phyloP scores from a whole-genome alignment of 164 flowering plant genomes.

The Magnolia sinica region DNA sequence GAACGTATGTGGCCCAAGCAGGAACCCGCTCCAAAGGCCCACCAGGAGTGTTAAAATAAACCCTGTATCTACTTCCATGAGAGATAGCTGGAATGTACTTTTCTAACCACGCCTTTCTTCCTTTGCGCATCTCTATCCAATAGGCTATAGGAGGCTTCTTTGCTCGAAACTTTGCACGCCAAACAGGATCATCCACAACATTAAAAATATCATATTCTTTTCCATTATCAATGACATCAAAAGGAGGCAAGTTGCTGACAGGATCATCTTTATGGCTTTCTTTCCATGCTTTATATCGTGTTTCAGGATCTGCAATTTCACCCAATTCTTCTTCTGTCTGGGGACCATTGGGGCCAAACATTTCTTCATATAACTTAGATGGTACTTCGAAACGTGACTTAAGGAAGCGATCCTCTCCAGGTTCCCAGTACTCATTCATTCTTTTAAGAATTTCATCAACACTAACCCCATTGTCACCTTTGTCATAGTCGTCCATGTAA shows the following conservation, averaged over 20 bases:
- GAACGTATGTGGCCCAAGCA: constrained; percentile 98
- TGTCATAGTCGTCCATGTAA: constrained; percentile 87
- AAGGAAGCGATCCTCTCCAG: constrained; percentile 75
- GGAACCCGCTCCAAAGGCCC: constrained; percentile 94
- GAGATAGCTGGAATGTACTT: constrained; percentile 81
- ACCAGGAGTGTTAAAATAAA: constrained; percentile 87
- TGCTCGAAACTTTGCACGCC: constrained; percentile 52
- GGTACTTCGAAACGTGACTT: constrained; percentile 64
- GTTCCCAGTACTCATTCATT: constrained; percentile 94
- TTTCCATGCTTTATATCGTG: constrained; percentile 79
- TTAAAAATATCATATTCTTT: constrained; percentile 65
- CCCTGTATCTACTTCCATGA: constrained; percentile 91
- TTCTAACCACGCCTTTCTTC: constrained; percentile 91
- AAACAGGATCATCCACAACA: constrained; percentile 58
- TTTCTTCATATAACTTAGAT: constrained; percentile 81
- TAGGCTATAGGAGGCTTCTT: constrained; percentile 82
- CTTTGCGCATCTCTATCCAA: constrained; percentile 92
- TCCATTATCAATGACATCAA: constrained; percentile 77
- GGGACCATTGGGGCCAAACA: constrained; percentile 98
- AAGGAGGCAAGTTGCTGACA: constrained; percentile 60
- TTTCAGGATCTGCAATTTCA: constrained; percentile 82
- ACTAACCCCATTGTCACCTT: constrained; percentile 83
- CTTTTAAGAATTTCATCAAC: constrained; percentile 62
- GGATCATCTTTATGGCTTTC: constrained; percentile 87
- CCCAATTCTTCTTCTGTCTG: constrained; percentile 79